Evolutionary conservation across 2,329 filamentous ascomycete genomes (phyloP), one percentile per base, ranked within the genome.

Genomic region (Clonostachys rhizophaga): DNA sequence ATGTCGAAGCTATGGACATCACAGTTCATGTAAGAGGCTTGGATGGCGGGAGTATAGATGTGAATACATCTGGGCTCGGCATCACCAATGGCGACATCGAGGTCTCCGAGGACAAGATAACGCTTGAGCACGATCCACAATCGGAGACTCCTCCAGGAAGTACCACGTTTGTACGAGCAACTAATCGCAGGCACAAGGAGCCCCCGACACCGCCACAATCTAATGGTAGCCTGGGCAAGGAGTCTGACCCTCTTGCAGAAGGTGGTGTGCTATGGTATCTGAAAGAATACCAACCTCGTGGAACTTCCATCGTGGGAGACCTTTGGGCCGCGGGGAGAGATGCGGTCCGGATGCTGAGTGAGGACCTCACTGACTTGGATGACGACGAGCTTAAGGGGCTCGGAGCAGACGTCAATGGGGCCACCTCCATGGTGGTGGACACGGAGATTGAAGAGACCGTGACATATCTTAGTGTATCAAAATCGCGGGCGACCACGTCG

Each of bases 211-310:
- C 85, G 24, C 84, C 85, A 2, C 77, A 83, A 45, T 87, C 81
- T 1, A 83, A 81, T 52, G 78, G 78, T 41, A 81, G 78, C 52
- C 66, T 79, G 13, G 69, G 68, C 39, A 66, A 69, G 47, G 75
- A 78, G 41, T 63, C 74, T 3, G 79, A 83, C 35, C 71, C 78
- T 12, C 71, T 90, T 41, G 78, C 78, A 3, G 76, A 86, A 43
- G 92, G 92, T 49, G 92, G 92, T 34, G 74, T 95, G 12, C 83
- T 89, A 8, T 96, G 91, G 90, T 96, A 95, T 64, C 79, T 96
- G 49, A 81, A 88, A 58, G 78, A 81, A 9, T 95, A 95, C 60
- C 82, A 94, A 45, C 86, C 88, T 2, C 47, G 82, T 46, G 92
- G 91, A 48, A 95, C 90, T 0, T 92, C 86, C 1, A 81, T 92